Evolutionary conservation across 1,284 basidiomycete species (phyloP).

Genomic region (Cryptococcus maquisensis): DNA sequence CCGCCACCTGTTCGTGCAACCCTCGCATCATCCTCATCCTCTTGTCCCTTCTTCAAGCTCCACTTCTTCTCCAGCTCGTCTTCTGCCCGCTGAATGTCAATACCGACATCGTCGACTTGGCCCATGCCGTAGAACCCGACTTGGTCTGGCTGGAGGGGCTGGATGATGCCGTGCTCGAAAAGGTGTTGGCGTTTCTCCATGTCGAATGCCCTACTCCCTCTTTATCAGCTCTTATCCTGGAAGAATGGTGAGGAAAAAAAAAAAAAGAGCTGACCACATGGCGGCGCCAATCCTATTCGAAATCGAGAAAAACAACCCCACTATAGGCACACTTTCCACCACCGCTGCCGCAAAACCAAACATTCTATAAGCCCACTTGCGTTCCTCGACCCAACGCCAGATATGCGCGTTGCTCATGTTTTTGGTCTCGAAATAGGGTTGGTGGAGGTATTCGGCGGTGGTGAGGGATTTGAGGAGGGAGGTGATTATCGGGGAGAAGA

Average conservation of each 20-base stretch:
- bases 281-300: conserved; percentile 82
- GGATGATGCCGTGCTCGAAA: conserved; percentile 48
- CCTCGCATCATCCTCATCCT: neutral
- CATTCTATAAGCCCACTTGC: conserved; percentile 78
- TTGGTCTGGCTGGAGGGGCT: conserved; percentile 37
- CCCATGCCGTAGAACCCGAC: conserved; percentile 43
- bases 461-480: conserved; percentile 65
- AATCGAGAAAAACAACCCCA: conserved; percentile 72
- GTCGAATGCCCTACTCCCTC: conserved; percentile 49
- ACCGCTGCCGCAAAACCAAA: conserved; percentile 77
- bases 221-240: neutral
- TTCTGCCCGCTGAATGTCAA: conserved; percentile 36
- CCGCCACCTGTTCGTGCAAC: neutral
- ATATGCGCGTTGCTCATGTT: conserved; percentile 66
- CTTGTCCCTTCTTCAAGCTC: conserved; percentile 9
- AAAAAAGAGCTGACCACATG: conserved; percentile 61
- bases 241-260: neutral
- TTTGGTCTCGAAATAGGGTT: conserved; percentile 74
- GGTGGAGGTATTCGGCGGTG: conserved; percentile 66
- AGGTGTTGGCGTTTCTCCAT: conserved; percentile 74
- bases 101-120: conserved; percentile 27
- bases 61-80: conserved; percentile 30
- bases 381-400: conserved; percentile 74
- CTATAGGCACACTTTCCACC: conserved; percentile 69
- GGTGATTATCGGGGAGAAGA: conserved; percentile 61